phyloP scores from a whole-genome alignment of 805 yeast species.

The Spathaspora hagerdaliae region DNA sequence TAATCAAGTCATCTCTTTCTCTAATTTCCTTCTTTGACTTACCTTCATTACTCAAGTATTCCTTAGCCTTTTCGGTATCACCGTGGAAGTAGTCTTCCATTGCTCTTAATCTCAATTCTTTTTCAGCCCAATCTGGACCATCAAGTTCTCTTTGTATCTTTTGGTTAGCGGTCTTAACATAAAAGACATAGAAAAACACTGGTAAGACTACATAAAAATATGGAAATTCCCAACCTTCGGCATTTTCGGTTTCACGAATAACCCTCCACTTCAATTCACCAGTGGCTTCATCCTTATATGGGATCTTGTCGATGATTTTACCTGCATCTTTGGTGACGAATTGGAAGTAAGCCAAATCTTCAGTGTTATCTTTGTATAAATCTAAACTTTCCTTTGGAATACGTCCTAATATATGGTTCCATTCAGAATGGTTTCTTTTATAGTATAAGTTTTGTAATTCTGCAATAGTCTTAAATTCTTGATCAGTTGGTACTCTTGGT shows the following conservation, averaged over 20 bases:
- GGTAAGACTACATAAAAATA: conserved; percentile 74
- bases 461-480: conserved; percentile 69
- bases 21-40: conserved; percentile 53
- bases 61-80: conserved; percentile 47
- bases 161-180: conserved; percentile 43
- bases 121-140: conserved; percentile 75
- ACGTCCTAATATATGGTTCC: conserved; percentile 43
- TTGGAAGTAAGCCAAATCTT: conserved; percentile 55
- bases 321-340: conserved; percentile 47
- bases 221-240: conserved; percentile 82
- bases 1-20: conserved; percentile 70
- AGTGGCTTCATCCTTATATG: conserved; percentile 72
- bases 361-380: conserved; percentile 57
- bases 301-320: conserved; percentile 75
- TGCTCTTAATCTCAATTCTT: conserved; percentile 73
- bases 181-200: conserved; percentile 54
- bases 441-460: conserved; percentile 60
- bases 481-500: conserved; percentile 63
- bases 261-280: conserved; percentile 79
- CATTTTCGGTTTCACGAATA: conserved; percentile 65
- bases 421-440: conserved; percentile 50
- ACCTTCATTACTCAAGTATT: conserved; percentile 49
- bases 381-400: conserved; percentile 52
- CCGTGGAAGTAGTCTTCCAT: conserved; percentile 62
- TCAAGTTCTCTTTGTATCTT: conserved; percentile 36